phyloP scores from a whole-genome alignment of 2,329 filamentous ascomycete genomes.

The Biscogniauxia marginata region DNA sequence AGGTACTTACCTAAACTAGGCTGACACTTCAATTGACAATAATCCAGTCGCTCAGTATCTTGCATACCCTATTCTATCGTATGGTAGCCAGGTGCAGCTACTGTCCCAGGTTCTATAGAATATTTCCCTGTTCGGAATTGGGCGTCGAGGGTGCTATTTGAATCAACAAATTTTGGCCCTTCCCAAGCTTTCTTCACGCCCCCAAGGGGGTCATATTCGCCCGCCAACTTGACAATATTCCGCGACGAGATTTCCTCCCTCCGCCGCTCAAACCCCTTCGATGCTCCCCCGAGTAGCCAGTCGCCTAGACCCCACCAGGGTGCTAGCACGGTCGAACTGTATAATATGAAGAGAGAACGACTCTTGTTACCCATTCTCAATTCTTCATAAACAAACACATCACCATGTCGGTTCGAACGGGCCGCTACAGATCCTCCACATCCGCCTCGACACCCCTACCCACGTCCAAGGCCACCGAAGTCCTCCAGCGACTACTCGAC shows the following conservation, averaged over 20 bases:
- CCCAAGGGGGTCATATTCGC: background rate
- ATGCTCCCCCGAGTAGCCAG: constrained; percentile 26
- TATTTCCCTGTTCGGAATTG: background rate
- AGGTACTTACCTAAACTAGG: background rate
- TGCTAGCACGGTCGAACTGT: constrained; percentile 21
- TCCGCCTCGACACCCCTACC: constrained; percentile 55
- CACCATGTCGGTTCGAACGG: constrained; percentile 51
- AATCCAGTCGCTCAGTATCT: background rate
- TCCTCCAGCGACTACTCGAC: constrained; percentile 56
- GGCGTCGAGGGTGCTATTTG: background rate
- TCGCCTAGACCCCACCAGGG: constrained; percentile 30
- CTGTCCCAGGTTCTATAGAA: background rate
- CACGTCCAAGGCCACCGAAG: constrained; percentile 59
- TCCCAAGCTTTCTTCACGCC: background rate
- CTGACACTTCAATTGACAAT: background rate
- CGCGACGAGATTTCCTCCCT: background rate
- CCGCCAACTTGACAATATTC: background rate
- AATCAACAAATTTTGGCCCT: background rate
- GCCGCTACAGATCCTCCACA: constrained; percentile 64
- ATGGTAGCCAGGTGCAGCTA: background rate
- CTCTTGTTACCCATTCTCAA: constrained; percentile 11
- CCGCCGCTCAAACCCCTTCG: constrained; percentile 17
- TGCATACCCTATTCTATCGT: background rate
- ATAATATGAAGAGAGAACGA: constrained; percentile 28
- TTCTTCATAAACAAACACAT: constrained; percentile 12